phyloP scores from a whole-genome alignment of 1,139 yeast genomes.

The Blastobotrys buckinghamii region DNA sequence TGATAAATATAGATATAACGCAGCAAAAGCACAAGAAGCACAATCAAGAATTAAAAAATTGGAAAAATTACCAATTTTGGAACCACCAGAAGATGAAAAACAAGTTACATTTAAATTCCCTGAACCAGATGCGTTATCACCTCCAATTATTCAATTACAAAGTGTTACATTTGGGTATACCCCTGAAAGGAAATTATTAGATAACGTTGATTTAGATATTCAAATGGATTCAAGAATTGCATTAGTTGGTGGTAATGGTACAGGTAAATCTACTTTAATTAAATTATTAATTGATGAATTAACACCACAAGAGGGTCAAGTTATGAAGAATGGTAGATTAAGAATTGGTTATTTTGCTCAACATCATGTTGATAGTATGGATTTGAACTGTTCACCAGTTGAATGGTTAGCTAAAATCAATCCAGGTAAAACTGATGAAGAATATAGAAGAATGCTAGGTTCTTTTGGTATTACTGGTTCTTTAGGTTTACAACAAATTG shows the following conservation, averaged over 20 bases:
- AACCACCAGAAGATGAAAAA: conserved; percentile 92
- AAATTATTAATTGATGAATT: conserved; percentile 77
- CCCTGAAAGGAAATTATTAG: conserved; percentile 54
- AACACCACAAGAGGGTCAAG: conserved; percentile 66
- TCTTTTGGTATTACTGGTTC: conserved; percentile 96
- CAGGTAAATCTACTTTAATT: conserved; percentile 94
- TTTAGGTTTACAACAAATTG: conserved; percentile 86
- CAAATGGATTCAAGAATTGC: conserved; percentile 95
- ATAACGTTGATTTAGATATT: conserved; percentile 80
- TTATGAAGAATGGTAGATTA: conserved; percentile 74
- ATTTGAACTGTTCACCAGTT: conserved; percentile 77
- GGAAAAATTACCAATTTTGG: conserved; percentile 87
- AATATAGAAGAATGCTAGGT: conserved; percentile 93
- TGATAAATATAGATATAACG: conserved; percentile 94
- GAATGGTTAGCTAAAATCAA: conserved; percentile 86
- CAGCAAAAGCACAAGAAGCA: conserved; percentile 95
- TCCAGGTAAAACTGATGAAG: conserved; percentile 96
- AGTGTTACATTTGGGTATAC: conserved; percentile 82
- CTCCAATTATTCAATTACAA: conserved; percentile 87
- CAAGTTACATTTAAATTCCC: conserved; percentile 85
- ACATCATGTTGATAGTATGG: conserved; percentile 99
- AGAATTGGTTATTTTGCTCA: conserved; percentile 99
- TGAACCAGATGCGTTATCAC: conserved; percentile 87
- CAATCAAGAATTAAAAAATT: conserved; percentile 95
- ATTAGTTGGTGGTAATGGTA: conserved; percentile 97